phyloP scores from a whole-genome alignment of 768 basidiomycete species.

The Auriscalpium microsporum region DNA sequence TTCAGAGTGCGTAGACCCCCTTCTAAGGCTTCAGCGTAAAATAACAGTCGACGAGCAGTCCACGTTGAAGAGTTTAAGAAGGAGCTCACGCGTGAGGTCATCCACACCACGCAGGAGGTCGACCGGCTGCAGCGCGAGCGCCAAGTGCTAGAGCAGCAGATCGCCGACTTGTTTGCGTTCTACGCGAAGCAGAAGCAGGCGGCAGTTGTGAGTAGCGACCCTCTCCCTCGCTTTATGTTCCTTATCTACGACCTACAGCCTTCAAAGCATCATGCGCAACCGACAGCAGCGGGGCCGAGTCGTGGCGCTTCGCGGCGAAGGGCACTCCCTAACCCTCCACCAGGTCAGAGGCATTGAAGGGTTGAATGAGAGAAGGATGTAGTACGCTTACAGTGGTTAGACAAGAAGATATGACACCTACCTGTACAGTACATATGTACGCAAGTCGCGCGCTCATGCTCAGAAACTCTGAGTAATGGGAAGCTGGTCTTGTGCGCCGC shows the following conservation, averaged over 20 bases:
- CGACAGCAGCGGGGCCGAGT: not conserved
- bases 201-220: conserved; percentile 4
- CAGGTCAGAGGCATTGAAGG: not conserved
- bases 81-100: conserved; percentile 66
- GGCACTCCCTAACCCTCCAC: conserved; percentile 7
- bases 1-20: conserved; percentile 44
- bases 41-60: conserved; percentile 31
- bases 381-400: no score
- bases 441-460: no score
- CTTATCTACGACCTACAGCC: no score
- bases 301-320: conserved; percentile 1
- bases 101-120: conserved; percentile 67
- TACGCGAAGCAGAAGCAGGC: conserved; percentile 58
- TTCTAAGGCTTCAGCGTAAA: not conserved
- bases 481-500: no score
- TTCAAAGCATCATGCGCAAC: no score
- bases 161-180: conserved; percentile 65
- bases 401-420: no score
- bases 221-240: not conserved
- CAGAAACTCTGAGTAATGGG: no score
- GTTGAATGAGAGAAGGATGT: no score
- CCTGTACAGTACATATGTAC: no score
- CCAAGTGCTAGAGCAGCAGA: conserved; percentile 58
- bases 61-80: conserved; percentile 88
- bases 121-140: conserved; percentile 57